Base-by-base conservation (phyloP, 352 stramenopile genomes). In the Globisporangium paddicum region DNA sequence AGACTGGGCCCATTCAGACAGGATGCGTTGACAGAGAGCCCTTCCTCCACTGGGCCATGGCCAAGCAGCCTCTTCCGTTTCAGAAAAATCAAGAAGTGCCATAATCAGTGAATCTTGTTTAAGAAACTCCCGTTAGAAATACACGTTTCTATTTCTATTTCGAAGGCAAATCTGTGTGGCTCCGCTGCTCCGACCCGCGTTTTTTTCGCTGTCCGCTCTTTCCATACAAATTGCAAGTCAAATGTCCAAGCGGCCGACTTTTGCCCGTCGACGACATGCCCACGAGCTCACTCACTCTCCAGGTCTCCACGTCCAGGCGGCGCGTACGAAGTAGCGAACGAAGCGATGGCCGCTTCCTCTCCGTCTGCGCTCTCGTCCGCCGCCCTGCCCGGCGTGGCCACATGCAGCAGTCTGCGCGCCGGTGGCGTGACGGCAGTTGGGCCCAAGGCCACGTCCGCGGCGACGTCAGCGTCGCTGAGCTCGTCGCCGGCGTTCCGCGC, bases 401-500 rank as follows among this genome's bases (percentile, higher is more conserved):
- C 69, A 34, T 77, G 70, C 62, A 67, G 49, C 50, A 50, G 60
- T 14, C 51, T 74, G 28, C 73, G 68, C 21, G 35, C 46, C n/a
- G 23, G 55, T 45, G 30, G 62, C 26, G n/a, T n/a, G n/a, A 18
- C 35, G 25, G 55, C 63, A 3, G 23, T 52, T 18, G 49, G 44
- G 2, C 58, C 72, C 13, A 72, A 62, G 6, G 71, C 73, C 46
- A 77, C 71, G 18, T 79, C 69, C 5, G 67, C 74, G 1, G 56
- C 64, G 10, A 45, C 54, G 1, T 44, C 50, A 7, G 38, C 52
- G n/a, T 53, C 53, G 37, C 61, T 66, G 21, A 16, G 25, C 8
- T 18, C 23, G n/a, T 79, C 77, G 30, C 77, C 79, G 9, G 73
- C 80, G 35, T 67, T 79, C 28, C 75, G 79, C 63, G 76, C 79